Evolutionary conservation across 2,329 filamentous ascomycete species (phyloP).

Genomic region (Penicillium sp.): DNA sequence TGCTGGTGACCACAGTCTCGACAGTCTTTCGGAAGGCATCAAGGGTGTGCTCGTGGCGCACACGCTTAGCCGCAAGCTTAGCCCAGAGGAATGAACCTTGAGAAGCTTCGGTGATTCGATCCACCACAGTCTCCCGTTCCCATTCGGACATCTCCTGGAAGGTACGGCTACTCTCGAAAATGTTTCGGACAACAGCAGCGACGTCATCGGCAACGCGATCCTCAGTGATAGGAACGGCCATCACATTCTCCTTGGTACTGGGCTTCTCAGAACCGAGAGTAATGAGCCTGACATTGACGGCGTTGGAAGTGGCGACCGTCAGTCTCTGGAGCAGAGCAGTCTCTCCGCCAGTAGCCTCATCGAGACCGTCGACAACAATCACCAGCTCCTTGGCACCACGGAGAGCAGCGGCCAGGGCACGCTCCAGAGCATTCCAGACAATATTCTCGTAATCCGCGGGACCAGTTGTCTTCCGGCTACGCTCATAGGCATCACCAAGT

Average conservation of each 20-base stretch:
- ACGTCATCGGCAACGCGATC: conserved; percentile 46
- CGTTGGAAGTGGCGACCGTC: conserved; percentile 26
- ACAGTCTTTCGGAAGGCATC: conserved; percentile 36
- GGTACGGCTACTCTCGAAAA: conserved; percentile 29
- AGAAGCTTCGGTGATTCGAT: conserved; percentile 39
- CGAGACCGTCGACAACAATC: conserved; percentile 45
- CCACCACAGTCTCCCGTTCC: conserved; percentile 39
- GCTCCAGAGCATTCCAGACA: conserved; percentile 41
- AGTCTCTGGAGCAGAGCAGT: conserved; percentile 35
- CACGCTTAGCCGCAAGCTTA: conserved; percentile 40
- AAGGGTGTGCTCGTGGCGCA: conserved; percentile 32
- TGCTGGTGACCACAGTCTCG: conserved; percentile 32
- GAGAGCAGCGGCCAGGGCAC: conserved; percentile 34
- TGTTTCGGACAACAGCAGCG: conserved; percentile 36
- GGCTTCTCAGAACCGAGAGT: conserved; percentile 35
- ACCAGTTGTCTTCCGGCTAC: conserved; percentile 27
- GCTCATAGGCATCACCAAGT: conserved; percentile 37
- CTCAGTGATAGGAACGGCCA: conserved; percentile 33
- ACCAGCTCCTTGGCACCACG: conserved; percentile 41
- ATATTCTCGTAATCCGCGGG: conserved; percentile 40
- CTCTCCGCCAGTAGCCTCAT: conserved; percentile 41
- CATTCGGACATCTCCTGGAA: conserved; percentile 35
- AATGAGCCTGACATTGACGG: conserved; percentile 36
- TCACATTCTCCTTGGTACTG: conserved; percentile 12
- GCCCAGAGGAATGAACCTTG: conserved; percentile 47